These are phyloP conservation scores for Aspergillus kassunensis DNA, from an alignment of 495 filamentous ascomycete species.

Conservation along the genomic window DNA sequence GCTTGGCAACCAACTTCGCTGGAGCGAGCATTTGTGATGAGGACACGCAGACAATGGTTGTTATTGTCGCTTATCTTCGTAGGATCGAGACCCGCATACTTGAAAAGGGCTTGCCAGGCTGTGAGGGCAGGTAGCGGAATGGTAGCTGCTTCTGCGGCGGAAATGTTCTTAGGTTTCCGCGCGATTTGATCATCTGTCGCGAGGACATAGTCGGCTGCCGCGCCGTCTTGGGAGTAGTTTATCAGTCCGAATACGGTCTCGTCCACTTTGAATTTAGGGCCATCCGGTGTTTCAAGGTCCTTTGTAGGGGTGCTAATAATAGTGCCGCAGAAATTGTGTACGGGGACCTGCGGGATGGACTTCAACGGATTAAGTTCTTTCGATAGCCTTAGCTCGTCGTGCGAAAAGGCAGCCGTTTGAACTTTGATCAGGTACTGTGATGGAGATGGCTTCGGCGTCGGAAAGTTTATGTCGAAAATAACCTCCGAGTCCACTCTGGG, in stretches of 20 bases:
- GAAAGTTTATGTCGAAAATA: conserved; percentile 33
- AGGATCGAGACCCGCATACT: conserved; percentile 39
- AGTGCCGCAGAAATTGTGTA: conserved; percentile 54
- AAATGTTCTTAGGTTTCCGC: conserved; percentile 43
- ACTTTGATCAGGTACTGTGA: conserved; percentile 58
- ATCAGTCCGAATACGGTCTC: conserved; percentile 53
- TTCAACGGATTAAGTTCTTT: conserved; percentile 40
- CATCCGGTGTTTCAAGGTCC: conserved; percentile 33
- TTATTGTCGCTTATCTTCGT: conserved; percentile 3
- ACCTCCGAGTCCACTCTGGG: conserved; percentile 23
- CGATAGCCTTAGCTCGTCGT: conserved; percentile 48
- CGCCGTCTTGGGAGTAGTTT: conserved; percentile 44
- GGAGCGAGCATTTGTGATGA: conserved; percentile 36
- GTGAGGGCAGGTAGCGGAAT: conserved; percentile 52
- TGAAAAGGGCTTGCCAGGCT: conserved; percentile 59
- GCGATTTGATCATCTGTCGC: conserved; percentile 48
- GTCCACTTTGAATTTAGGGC: conserved; percentile 44
- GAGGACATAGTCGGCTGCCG: conserved; percentile 50
- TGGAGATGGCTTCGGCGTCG: conserved; percentile 35
- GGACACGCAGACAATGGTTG: conserved; percentile 18
- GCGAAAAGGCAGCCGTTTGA: conserved; percentile 51
- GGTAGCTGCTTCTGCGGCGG: conserved; percentile 46
- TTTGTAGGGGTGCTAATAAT: conserved; percentile 44
- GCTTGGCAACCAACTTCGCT: conserved; percentile 38
- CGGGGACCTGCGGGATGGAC: conserved; percentile 48